A percentile compares a stretch with the other conserved stretches of the same genome.
These are phyloP conservation scores for Aspergillus sclerotialis DNA, from an alignment of 2,329 filamentous ascomycete species.

Conservation along the genomic window DNA sequence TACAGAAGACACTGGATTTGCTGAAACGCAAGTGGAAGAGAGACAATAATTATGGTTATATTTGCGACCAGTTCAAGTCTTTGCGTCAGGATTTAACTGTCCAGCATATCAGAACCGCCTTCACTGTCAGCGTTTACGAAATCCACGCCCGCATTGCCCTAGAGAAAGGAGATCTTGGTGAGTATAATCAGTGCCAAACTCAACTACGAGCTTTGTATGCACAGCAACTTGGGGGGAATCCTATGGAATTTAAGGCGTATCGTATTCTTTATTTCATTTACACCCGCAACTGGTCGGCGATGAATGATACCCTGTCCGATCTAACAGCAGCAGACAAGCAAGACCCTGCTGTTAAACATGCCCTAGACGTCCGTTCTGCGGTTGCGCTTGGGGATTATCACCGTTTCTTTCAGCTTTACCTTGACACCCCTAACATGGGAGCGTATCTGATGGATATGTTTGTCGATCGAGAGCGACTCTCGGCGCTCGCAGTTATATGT, in stretches of 20 bases:
- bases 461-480: conserved; percentile 83
- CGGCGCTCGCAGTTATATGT: conserved; percentile 85
- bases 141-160: conserved; percentile 95
- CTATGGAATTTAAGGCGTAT: conserved; percentile 96
- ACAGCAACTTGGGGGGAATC: conserved; percentile 78
- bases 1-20: conserved; percentile 78
- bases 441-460: conserved; percentile 99
- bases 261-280: conserved; percentile 99
- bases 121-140: conserved; percentile 94
- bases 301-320: conserved; percentile 98
- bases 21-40: conserved; percentile 92
- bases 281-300: conserved; percentile 93
- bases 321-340: conserved; percentile 96
- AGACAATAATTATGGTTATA: conserved; percentile 92
- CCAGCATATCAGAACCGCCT: conserved; percentile 92
- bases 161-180: conserved; percentile 98
- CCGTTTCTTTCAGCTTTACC: conserved; percentile 93
- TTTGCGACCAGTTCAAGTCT: conserved; percentile 99
- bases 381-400: conserved; percentile 94
- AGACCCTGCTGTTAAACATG: conserved; percentile 78
- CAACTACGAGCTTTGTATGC: conserved; percentile 89
- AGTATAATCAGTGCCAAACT: conserved; percentile 99
- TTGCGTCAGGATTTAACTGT: conserved; percentile 96
- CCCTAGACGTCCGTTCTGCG: conserved; percentile 81
- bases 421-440: conserved; percentile 92